Conservation (phyloP, 106 monocot species). For the Dendrobium nobile region DNA sequence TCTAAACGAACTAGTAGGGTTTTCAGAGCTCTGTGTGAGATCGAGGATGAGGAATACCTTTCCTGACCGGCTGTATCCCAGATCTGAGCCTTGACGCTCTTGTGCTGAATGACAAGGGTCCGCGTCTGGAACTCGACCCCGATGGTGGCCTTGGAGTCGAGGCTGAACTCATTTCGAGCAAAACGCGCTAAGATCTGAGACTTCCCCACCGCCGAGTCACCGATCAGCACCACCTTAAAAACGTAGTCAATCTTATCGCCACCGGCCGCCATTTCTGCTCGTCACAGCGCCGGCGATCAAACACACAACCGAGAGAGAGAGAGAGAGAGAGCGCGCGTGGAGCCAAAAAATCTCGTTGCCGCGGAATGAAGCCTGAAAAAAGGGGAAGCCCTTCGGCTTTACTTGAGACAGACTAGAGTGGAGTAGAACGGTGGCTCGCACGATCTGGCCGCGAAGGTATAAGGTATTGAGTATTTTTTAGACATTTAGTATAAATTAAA, state of each 20-base stretch:
- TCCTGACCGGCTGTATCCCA: conserved; percentile 88
- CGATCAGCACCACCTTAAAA: conserved; percentile 52
- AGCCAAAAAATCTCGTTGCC: background rate
- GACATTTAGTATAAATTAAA: no score
- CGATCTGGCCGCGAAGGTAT: no score
- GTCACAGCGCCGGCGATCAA: background rate
- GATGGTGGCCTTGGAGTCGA: conserved; percentile 81
- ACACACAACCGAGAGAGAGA: background rate
- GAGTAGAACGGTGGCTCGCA: no score
- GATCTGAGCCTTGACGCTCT: conserved; percentile 83
- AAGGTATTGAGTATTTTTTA: no score
- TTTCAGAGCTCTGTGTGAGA: no score
- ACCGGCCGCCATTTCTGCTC: conserved; percentile 3
- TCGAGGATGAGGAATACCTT: conserved; percentile 26
- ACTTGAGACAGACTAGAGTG: no score
- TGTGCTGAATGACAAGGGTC: conserved; percentile 52
- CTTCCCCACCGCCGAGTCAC: conserved; percentile 71
- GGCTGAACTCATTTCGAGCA: conserved; percentile 73
- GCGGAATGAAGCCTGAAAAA: background rate
- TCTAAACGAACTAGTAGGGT: background rate
- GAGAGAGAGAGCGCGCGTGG: background rate
- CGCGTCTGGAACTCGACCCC: conserved; percentile 88
- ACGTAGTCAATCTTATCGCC: conserved; percentile 62
- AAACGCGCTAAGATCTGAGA: conserved; percentile 79
- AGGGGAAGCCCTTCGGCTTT: no score